These are phyloP conservation scores for Fistulina hepatica DNA, from an alignment of 1,284 basidiomycete genomes.

Conservation along the genomic window DNA sequence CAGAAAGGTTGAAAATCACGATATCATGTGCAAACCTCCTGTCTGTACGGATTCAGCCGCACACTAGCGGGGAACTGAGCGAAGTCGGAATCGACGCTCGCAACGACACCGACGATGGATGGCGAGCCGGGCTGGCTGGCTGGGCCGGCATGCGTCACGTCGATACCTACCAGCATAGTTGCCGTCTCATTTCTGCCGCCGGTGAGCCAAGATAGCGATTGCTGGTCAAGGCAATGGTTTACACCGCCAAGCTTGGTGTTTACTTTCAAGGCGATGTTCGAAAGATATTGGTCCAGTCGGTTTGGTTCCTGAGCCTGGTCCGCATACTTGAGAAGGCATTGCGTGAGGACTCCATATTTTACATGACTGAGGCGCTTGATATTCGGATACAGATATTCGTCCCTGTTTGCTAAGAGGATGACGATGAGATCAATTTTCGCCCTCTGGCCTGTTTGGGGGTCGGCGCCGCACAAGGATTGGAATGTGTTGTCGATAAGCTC, in stretches of 20 bases:
- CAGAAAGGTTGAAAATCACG: neutral
- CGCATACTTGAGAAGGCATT: constrained; percentile 58
- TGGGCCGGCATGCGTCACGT: constrained; percentile 65
- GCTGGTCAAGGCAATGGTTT: constrained; percentile 41
- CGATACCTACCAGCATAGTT: constrained; percentile 74
- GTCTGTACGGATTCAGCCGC: constrained; percentile 38
- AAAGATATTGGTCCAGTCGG: constrained; percentile 66
- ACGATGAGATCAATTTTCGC: constrained; percentile 47
- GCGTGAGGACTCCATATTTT: constrained; percentile 54
- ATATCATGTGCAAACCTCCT: constrained; percentile 42
- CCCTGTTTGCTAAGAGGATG: constrained; percentile 49
- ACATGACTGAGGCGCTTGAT: constrained; percentile 67
- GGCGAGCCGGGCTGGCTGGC: constrained; percentile 50
- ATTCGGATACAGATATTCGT: constrained; percentile 64
- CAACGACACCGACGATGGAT: constrained; percentile 70
- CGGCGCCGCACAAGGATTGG: neutral
- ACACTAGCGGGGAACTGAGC: constrained; percentile 63
- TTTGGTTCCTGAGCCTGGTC: constrained; percentile 37
- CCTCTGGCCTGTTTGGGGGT: too few relatives aligned
- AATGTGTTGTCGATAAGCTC: neutral
- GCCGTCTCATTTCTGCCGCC: constrained; percentile 46
- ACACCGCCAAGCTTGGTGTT: constrained; percentile 73
- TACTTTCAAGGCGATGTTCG: constrained; percentile 57
- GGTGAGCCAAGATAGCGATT: constrained; percentile 1
- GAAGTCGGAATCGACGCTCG: constrained; percentile 52